Evolutionary conservation across 2,329 filamentous ascomycete species (phyloP).

Genomic region (Alternaria brassicae): DNA sequence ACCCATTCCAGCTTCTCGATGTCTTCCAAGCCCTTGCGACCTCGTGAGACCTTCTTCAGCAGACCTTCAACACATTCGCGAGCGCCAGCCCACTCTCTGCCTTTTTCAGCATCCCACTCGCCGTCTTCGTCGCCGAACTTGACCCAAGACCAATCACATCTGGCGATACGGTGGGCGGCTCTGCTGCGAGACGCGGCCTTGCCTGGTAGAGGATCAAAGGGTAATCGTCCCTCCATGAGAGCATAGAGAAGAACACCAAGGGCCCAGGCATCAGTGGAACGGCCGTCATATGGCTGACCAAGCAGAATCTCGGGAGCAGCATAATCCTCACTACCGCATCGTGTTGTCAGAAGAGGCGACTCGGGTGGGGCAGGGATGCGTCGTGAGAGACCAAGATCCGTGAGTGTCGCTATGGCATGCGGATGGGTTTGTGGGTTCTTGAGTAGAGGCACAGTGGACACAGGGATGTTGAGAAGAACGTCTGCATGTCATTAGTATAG

Average conservation of each 20-base stretch:
- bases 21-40: slow-evolving; percentile 75
- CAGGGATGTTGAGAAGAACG: slow-evolving; percentile 85
- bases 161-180: slow-evolving; percentile 91
- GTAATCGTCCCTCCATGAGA: slow-evolving; percentile 87
- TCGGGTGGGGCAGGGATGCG: slow-evolving; percentile 75
- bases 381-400: slow-evolving; percentile 88
- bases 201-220: slow-evolving; percentile 88
- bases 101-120: slow-evolving; percentile 78
- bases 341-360: slow-evolving; percentile 87
- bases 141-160: slow-evolving; percentile 95
- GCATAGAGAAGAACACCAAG: slow-evolving; percentile 92
- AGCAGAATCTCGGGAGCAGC: slow-evolving; percentile 96
- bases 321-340: slow-evolving; percentile 96
- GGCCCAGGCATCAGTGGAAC: slow-evolving; percentile 92
- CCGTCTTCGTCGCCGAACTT: slow-evolving; percentile 83
- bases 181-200: slow-evolving; percentile 76
- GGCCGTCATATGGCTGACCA: slow-evolving; percentile 92
- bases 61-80: slow-evolving; percentile 83
- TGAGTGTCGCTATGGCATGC: slow-evolving; percentile 84
- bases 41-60: slow-evolving; percentile 78
- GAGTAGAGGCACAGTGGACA: slow-evolving; percentile 67
- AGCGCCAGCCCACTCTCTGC: slow-evolving; percentile 73
- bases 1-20: slow-evolving; percentile 81
- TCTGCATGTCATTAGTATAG: slow-evolving; percentile 62
- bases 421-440: slow-evolving; percentile 78